Evolutionary conservation across 345 rosid species (phyloP), one percentile per base, ranked within the genome.

Genomic region (Eucalyptus tenuipes): DNA sequence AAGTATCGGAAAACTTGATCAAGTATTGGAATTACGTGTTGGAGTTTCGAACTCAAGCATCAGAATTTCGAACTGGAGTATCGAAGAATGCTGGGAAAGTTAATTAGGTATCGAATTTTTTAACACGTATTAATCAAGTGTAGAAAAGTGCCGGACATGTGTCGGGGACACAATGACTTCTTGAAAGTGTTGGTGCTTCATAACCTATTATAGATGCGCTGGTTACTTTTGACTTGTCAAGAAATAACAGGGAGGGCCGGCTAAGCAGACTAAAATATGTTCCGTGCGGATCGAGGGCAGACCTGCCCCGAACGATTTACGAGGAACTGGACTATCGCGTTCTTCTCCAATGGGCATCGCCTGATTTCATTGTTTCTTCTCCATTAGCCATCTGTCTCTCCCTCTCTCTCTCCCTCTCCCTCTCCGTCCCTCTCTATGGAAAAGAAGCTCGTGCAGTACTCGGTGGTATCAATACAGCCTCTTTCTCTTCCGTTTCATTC

Each of bases 381-480:
- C 20, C 18, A 31, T 31, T 66, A 31, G 79, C 22, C 79, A 66
- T 66, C 75, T n/a, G n/a, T n/a, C n/a, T n/a, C n/a, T n/a, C 40
- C 14, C 75, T 64, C 75, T 14, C 66, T 25, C 66, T 55, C 61
- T 55, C n/a, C 0, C 31, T 27, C 66, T 27, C 66, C 1, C 82
- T 52, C 57, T 1, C 57, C 24, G 4, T 18, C 57, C 10, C 57
- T 66, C 11, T 86, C 80, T 44, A 95, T 91, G 95, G 91, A 82
- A 18, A 92, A 88, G 49, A 88, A 91, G 87, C 87, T 87, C 79
- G 91, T 94, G n/a, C 92, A 92, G 80, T 96, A 95, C 92, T 91
- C 50, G 17, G 91, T 94, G 91, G 95, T 82, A 50, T 52, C 89
- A 9, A 71, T 71, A 13, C 20, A 16, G 22, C 37, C 79, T 66